A percentile compares a stretch with the other conserved stretches of the same genome.
These are phyloP conservation scores for Nannizziopsis arthrosporioides DNA, from an alignment of 2,329 filamentous ascomycete genomes.

Conservation along the genomic window DNA sequence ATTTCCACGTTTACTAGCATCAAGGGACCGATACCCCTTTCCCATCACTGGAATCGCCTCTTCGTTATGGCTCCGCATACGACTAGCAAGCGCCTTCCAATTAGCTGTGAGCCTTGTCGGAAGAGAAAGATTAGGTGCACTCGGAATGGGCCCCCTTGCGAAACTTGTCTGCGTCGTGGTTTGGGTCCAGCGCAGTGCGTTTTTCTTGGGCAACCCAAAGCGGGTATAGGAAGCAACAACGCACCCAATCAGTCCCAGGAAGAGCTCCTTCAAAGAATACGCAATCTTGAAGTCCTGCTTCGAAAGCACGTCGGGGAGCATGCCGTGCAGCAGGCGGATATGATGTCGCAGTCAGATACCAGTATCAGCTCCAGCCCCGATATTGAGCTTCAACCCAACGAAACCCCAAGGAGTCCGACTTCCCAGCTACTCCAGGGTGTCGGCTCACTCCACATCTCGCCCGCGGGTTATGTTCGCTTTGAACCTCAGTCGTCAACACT, in stretches of 20 bases:
- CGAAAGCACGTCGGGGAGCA: constrained; percentile 24
- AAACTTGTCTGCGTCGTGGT: constrained; percentile 31
- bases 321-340: constrained; percentile 6
- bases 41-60: not conserved
- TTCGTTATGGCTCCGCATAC: constrained; percentile 18
- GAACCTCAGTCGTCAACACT: constrained; percentile 25
- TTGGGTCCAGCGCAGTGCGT: constrained; percentile 29
- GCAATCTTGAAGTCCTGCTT: constrained; percentile 27
- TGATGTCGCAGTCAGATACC: not conserved
- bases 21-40: too few species aligned
- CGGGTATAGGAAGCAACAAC: constrained; percentile 17
- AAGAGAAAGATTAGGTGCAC: constrained; percentile 32
- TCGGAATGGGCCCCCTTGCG: constrained; percentile 30
- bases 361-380: not conserved
- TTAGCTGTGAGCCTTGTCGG: constrained; percentile 33
- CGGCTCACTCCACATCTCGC: constrained; percentile 23
- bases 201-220: constrained; percentile 27
- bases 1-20: too few species aligned
- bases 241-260: constrained; percentile 20
- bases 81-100: constrained; percentile 27
- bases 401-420: constrained; percentile 15
- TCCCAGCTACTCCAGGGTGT: constrained; percentile 20
- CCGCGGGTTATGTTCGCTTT: constrained; percentile 29
- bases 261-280: constrained; percentile 26
- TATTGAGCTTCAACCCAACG: not conserved